phyloP scores from a whole-genome alignment of 495 filamentous ascomycete genomes.

The Extremus antarcticus region DNA sequence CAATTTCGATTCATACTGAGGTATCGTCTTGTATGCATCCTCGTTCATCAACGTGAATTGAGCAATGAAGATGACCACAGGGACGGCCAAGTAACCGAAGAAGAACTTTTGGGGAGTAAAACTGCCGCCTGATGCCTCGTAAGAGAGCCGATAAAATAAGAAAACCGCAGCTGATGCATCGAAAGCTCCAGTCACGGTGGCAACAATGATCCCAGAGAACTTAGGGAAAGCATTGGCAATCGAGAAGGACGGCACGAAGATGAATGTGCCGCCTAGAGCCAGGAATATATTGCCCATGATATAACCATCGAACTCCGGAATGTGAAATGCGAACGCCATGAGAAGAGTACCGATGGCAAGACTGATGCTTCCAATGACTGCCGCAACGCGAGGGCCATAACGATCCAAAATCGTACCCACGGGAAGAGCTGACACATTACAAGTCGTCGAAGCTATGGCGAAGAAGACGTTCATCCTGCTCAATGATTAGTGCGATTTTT shows the following conservation, averaged over 20 bases:
- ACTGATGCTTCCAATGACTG: conserved; percentile 59
- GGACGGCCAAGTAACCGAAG: conserved; percentile 64
- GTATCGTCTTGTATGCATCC: conserved; percentile 78
- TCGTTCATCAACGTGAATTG: conserved; percentile 69
- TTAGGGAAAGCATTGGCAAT: conserved; percentile 80
- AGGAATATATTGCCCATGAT: conserved; percentile 71
- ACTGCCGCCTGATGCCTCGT: conserved; percentile 46
- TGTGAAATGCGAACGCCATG: conserved; percentile 56
- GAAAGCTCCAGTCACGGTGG: conserved; percentile 78
- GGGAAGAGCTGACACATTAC: conserved; percentile 72
- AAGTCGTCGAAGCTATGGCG: conserved; percentile 47
- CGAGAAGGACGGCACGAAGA: conserved; percentile 85
- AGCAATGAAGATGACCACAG: conserved; percentile 52
- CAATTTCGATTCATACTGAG: conserved; percentile 66
- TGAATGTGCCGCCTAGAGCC: conserved; percentile 76
- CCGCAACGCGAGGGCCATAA: conserved; percentile 68
- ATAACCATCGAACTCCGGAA: conserved; percentile 57
- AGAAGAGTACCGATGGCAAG: conserved; percentile 55
- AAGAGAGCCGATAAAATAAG: conserved; percentile 67
- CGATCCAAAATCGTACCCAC: conserved; percentile 78
- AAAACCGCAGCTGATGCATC: conserved; percentile 81
- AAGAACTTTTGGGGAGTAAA: conserved; percentile 67
- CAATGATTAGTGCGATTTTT: not conserved
- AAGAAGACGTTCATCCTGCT: conserved; percentile 29
- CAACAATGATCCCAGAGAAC: conserved; percentile 72